phyloP scores from a whole-genome alignment of 148 eudicot genomes.

The Diospyros lotus region DNA sequence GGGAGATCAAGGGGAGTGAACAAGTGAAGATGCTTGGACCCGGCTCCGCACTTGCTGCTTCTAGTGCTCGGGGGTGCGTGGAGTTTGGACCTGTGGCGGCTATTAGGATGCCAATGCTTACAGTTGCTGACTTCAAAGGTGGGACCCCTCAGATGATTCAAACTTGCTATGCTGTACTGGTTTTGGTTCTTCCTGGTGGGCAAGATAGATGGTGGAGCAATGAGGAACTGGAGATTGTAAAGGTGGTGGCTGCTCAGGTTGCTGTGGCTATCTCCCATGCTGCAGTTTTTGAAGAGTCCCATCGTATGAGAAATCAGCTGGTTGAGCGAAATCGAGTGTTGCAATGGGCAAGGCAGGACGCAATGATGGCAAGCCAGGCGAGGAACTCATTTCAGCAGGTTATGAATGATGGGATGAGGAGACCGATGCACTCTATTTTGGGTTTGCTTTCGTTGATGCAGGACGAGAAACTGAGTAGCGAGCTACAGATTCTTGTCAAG shows the following conservation, averaged over 20 bases:
- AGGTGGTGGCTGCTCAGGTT: constrained; percentile 77
- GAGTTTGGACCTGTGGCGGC: constrained; percentile 66
- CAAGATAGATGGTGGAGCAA: constrained; percentile 42
- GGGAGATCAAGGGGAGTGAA: constrained; percentile 40
- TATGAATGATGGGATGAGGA: constrained; percentile 69
- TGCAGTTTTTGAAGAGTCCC: constrained; percentile 69
- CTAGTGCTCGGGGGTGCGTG: constrained; percentile 48
- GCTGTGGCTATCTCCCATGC: constrained; percentile 87
- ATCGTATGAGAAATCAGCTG: constrained; percentile 50
- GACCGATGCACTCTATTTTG: constrained; percentile 70
- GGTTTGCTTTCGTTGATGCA: constrained; percentile 65
- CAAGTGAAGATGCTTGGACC: constrained; percentile 47
- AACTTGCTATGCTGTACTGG: constrained; percentile 64
- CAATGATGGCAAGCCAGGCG: constrained; percentile 70
- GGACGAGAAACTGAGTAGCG: constrained; percentile 39
- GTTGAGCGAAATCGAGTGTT: constrained; percentile 59
- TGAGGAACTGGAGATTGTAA: constrained; percentile 59
- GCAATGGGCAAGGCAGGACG: constrained; percentile 54
- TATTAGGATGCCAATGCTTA: constrained; percentile 76
- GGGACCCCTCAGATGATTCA: constrained; percentile 62
- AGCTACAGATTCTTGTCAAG: constrained; percentile 48
- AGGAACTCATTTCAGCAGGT: constrained; percentile 63
- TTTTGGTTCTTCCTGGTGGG: constrained; percentile 57
- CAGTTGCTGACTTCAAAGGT: constrained; percentile 57
- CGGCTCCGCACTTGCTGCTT: constrained; percentile 48